Conservation (phyloP, 1,284 basidiomycete species). For the Apiotrichum veenhuisii region DNA sequence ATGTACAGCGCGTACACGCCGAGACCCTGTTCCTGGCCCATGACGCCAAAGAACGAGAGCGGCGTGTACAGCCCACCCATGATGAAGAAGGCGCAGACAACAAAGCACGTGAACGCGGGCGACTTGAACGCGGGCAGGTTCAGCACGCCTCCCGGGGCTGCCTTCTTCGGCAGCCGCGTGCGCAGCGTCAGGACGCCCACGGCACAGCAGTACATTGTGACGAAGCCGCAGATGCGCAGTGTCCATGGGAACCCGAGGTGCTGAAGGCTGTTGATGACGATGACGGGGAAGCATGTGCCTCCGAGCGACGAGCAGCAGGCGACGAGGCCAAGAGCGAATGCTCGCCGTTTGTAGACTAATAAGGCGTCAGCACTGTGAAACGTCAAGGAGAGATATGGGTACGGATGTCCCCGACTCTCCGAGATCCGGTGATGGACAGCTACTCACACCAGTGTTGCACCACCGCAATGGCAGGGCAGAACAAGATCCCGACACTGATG, state of each 20-base stretch:
- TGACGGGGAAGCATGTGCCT: slow-evolving; percentile 55
- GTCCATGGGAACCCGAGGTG: slow-evolving; percentile 25
- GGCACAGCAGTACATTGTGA: slow-evolving; percentile 14
- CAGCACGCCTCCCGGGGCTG: slow-evolving; percentile 21
- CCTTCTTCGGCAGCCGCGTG: slow-evolving; percentile 23
- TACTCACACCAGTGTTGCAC: slow-evolving; percentile 54
- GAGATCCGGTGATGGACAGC: too few species aligned
- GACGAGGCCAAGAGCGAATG: slow-evolving; percentile 27
- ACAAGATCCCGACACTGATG: slow-evolving; percentile 48
- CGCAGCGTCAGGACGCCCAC: slow-evolving; percentile 15
- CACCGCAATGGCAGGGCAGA: slow-evolving; percentile 53
- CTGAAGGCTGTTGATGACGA: slow-evolving; percentile 36
- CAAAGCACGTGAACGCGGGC: slow-evolving; percentile 11
- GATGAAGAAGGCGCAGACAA: slow-evolving; percentile 12
- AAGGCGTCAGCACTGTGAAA: too few species aligned
- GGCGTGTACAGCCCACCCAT: slow-evolving; percentile 22
- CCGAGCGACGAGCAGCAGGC: slow-evolving; percentile 23
- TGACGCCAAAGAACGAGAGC: slow-evolving; percentile 21
- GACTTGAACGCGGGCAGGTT: slow-evolving; percentile 19
- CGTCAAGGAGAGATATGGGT: too few species aligned
- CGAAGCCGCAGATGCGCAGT: slow-evolving; percentile 25
- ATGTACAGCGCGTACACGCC: slow-evolving; percentile 21
- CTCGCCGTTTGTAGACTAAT: slow-evolving; percentile 20
- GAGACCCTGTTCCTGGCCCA: slow-evolving; percentile 14
- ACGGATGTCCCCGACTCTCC: too few species aligned